These are phyloP conservation scores for Calonectria pauciramosa DNA, from an alignment of 2,329 filamentous ascomycete species.

Conservation along the genomic window DNA sequence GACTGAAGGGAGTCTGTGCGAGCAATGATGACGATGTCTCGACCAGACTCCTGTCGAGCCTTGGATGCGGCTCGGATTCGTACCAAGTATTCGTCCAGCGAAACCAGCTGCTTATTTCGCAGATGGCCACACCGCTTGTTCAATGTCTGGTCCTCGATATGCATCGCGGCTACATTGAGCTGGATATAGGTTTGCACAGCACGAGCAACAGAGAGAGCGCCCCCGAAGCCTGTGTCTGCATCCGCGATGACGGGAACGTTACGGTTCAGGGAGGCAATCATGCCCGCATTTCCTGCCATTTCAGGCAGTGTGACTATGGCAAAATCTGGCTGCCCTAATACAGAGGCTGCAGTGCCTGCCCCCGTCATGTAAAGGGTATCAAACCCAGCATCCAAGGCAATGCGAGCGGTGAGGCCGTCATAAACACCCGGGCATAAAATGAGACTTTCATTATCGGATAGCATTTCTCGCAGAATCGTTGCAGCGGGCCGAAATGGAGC, in stretches of 20 bases:
- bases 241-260: neutral
- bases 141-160: neutral
- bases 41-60: neutral
- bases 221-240: neutral
- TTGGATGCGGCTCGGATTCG: neutral
- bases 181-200: neutral
- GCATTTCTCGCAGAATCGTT: neutral
- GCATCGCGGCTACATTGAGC: neutral
- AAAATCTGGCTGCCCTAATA: neutral
- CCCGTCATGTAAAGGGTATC: neutral
- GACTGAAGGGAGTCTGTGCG: neutral
- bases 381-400: neutral
- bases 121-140: neutral
- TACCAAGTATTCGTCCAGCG: neutral
- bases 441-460: neutral
- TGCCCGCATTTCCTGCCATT: neutral
- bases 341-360: neutral
- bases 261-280: neutral
- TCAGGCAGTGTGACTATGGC: neutral
- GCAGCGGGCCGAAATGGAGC: neutral
- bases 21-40: neutral
- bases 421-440: neutral
- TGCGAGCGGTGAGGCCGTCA: neutral
- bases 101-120: neutral
- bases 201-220: neutral